Evolutionary conservation across 1,139 yeast species (phyloP), one percentile per base, ranked within the genome.

Genomic region (Diutina siamensis): DNA sequence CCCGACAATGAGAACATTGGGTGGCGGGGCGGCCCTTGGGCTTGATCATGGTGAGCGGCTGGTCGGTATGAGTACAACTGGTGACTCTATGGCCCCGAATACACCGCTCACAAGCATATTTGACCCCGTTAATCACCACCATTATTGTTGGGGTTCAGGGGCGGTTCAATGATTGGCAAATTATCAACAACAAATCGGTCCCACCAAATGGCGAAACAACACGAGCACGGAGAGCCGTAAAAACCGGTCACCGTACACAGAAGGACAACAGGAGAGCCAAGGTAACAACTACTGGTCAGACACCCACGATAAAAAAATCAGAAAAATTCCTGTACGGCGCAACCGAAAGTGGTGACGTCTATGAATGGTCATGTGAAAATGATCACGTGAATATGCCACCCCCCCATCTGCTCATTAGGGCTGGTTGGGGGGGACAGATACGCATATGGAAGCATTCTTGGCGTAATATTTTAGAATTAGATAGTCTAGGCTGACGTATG

Each of bases 11-110:
- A 40, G 74, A 71, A 57, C 97, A 89, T 59, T 88, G 96, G 2
- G 95, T 81, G 0, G 95, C 80, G 1, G 98, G 98, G 47, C 98
- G 71, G 3, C 98, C 98, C 60, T 89, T 92, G 12, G 95, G 96
- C 60, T 89, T 89, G 61, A 92, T 89, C 86, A 83, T 83, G 58
- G 86, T 82, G 52, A 92, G 67, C 2, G 94, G 95, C 58, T 84
- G 87, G 55, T 92, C 95, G 1, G 92, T 80, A 60, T 92, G 98
- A 46, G 83, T 80, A 63, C 98, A 92, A 4, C 95, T 80, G 2
- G 97, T 84, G 36, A 89, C 97, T 48, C 97, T 71, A 59, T 92
- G 97, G 45, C 98, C 98, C 52, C 98, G 74, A 47, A 92, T 88
- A 63, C 98, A 92, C 53, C 97, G 71, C 62, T 85, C 96, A 61